Percentiles rank a stretch among this genome's conserved stretches.
Conservation (phyloP, 352 stramenopile genomes). For the Pythium rishiriense region DNA sequence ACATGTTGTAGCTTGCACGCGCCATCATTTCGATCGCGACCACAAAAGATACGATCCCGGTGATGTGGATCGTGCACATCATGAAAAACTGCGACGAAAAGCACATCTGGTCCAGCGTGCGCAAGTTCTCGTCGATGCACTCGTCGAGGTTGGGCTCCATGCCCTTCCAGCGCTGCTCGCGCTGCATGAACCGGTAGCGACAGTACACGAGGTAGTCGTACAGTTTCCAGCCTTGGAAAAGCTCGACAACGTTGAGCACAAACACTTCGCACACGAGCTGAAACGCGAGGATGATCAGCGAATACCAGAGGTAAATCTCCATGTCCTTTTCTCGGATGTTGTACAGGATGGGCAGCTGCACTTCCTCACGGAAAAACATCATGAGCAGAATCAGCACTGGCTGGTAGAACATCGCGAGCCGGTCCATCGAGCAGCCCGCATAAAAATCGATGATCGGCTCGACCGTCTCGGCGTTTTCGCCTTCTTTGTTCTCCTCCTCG, state of each 20-base stretch:
- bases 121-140: conserved; percentile 95
- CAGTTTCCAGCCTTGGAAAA: conserved; percentile 98
- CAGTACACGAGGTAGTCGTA: conserved; percentile 98
- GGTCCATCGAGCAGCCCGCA: conserved; percentile 89
- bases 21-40: conserved; percentile 96
- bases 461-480: conserved; percentile 89
- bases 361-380: conserved; percentile 94
- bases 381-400: conserved; percentile 95
- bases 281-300: conserved; percentile 94
- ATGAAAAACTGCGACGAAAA: conserved; percentile 99
- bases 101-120: conserved; percentile 96
- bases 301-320: conserved; percentile 97
- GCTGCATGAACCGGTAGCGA: conserved; percentile 94
- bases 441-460: conserved; percentile 97
- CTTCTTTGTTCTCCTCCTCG: conserved; percentile 36
- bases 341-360: conserved; percentile 93
- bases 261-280: conserved; percentile 95
- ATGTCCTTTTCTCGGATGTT: conserved; percentile 97
- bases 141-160: conserved; percentile 95
- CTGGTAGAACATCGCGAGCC: conserved; percentile 92
- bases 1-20: conserved; percentile 94
- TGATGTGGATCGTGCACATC: conserved; percentile 94
- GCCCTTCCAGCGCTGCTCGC: conserved; percentile 96
- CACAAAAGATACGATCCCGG: conserved; percentile 95
- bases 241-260: conserved; percentile 94